These are phyloP conservation scores for Clarireedia hainanense DNA, from an alignment of 2,329 filamentous ascomycete species.

Conservation along the genomic window DNA sequence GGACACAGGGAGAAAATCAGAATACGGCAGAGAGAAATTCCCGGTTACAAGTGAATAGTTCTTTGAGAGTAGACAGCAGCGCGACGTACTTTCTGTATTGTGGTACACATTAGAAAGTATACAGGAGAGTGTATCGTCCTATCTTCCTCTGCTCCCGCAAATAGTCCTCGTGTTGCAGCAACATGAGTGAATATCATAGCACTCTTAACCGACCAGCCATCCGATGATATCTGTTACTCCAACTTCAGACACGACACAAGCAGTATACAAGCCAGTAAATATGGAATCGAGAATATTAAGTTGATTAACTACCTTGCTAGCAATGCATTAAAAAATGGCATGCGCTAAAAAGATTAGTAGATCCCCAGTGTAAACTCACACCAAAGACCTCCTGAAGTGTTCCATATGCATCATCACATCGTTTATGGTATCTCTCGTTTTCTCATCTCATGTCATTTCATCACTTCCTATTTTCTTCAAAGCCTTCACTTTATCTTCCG, in stretches of 20 bases:
- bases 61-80: too few species aligned
- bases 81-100: too few species aligned
- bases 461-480: background rate
- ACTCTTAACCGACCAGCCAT: too few species aligned
- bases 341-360: background rate
- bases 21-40: too few species aligned
- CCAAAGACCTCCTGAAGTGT: background rate
- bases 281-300: background rate
- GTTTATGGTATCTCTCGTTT: background rate
- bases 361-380: background rate
- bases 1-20: too few species aligned
- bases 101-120: too few species aligned
- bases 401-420: background rate
- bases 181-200: too few species aligned
- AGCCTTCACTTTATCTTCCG: slow-evolving; percentile 35
- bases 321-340: background rate
- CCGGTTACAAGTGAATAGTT: too few species aligned
- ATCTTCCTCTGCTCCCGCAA: too few species aligned
- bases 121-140: too few species aligned
- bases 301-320: background rate
- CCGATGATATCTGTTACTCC: too few species aligned
- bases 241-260: background rate
- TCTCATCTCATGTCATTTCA: background rate
- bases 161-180: too few species aligned
- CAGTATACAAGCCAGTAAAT: background rate